phyloP scores from a whole-genome alignment of 768 basidiomycete genomes.

The Pholiota molesta region DNA sequence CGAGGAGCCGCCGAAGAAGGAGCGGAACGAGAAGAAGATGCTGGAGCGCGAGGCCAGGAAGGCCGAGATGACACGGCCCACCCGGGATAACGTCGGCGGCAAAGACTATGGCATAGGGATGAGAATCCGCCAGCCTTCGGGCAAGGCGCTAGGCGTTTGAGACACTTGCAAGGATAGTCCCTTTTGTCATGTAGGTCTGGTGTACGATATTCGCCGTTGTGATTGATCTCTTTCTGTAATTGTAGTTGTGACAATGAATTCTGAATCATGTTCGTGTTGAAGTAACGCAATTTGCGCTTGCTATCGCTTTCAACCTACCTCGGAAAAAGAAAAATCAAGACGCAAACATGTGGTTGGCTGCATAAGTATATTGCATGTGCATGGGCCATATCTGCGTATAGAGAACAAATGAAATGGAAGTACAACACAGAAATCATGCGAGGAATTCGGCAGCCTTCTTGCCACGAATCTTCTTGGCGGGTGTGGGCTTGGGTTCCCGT shows the following conservation, averaged over 20 bases:
- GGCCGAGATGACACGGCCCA: conserved; percentile 50
- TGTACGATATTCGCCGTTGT: background rate
- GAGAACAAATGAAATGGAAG: conserved; percentile 27
- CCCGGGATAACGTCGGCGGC: conserved; percentile 38
- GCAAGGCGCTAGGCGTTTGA: conserved; percentile 29
- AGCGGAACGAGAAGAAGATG: conserved; percentile 51
- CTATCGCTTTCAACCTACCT: too few relatives aligned
- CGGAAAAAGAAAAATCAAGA: too few relatives aligned
- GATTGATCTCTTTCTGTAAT: background rate
- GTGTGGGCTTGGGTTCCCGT: conserved; percentile 68
- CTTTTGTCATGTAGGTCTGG: background rate
- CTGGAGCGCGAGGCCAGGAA: conserved; percentile 50
- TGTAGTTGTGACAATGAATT: background rate
- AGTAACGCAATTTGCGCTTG: too few relatives aligned
- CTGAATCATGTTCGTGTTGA: too few relatives aligned
- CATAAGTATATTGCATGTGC: conserved; percentile 30
- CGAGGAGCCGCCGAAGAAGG: conserved; percentile 54
- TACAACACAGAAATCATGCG: conserved; percentile 26
- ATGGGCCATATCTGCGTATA: conserved; percentile 32
- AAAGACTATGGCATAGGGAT: conserved; percentile 46
- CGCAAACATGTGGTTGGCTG: conserved; percentile 13
- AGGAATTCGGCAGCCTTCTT: conserved; percentile 52
- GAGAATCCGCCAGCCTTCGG: conserved; percentile 62
- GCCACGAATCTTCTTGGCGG: conserved; percentile 72
- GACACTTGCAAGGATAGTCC: background rate